phyloP scores from a whole-genome alignment of 139 green algal species.

The Chlamydomonas schloesseri region DNA sequence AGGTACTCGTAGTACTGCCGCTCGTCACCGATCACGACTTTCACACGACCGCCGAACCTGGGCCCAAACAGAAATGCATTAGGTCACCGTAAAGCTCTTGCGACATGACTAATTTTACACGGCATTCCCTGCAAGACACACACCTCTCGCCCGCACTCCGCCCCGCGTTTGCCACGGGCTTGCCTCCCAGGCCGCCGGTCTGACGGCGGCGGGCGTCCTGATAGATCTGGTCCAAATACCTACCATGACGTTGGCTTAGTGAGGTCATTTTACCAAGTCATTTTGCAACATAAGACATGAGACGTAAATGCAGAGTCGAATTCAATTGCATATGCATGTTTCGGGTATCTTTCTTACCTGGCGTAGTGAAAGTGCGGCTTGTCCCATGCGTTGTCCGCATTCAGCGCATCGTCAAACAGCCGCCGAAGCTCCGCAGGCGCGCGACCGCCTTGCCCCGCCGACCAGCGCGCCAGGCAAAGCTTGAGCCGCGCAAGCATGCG shows the following conservation, averaged over 20 bases:
- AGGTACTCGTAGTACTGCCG: constrained; percentile 75
- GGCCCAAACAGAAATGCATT: too few relatives aligned
- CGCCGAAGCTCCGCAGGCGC: constrained; percentile 41
- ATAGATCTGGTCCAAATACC: constrained; percentile 90
- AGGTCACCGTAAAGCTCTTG: too few relatives aligned
- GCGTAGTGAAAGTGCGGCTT: constrained; percentile 89
- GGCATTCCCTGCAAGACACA: neutral
- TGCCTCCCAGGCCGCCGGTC: neutral
- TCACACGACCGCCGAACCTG: constrained; percentile 53
- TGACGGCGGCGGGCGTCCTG: constrained; percentile 41
- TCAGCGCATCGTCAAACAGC: constrained; percentile 77
- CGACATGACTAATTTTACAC: too few relatives aligned
- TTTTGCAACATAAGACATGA: too few relatives aligned
- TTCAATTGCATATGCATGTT: too few relatives aligned
- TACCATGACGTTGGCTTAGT: constrained; percentile 10
- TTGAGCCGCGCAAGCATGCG: constrained; percentile 6
- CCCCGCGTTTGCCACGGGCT: neutral
- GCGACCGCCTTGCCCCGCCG: constrained; percentile 41
- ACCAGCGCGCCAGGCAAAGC: constrained; percentile 10
- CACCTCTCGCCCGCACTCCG: neutral
- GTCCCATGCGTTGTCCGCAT: constrained; percentile 78
- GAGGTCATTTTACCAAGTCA: too few relatives aligned
- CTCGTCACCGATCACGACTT: constrained; percentile 72
- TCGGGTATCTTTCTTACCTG: constrained; percentile 34
- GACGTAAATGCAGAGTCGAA: too few relatives aligned